Evolutionary conservation across 768 basidiomycete species (phyloP), one percentile per base, ranked within the genome.

Genomic region (Termitomyces sp.): DNA sequence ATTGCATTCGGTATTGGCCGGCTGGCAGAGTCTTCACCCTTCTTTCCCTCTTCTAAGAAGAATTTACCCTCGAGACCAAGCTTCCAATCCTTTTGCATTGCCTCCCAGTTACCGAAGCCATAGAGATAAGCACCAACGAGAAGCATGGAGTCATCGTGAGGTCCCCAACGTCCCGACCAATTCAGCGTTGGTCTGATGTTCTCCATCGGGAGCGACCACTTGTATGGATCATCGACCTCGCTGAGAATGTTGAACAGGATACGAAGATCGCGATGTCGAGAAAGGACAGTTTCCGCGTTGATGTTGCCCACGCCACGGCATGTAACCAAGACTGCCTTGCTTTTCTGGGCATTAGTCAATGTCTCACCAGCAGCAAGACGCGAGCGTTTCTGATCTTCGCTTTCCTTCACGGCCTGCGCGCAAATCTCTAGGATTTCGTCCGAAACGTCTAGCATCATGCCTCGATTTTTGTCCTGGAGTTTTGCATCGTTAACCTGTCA

Each of bases 11-110:
- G 97, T 65, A 96, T 96, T 9, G 92, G 92, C 67, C 92, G 84
- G 63, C 83, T 90, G 16, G 90, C 80, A 39, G 87, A 74, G 65
- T 95, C 91, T 75, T 93, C 90, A 33, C 87, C 89, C 73, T 97
- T 96, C 78, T 98, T 98, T 65, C 90, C 92, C 71, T 98, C 95
- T 69, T 98, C 97, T 52, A 99, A 80, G 85, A 98, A 98, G 77
- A 99, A 96, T 70, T 98, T 98, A 71, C 89, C 93, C 1, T 86
- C 82, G 14, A 99, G 80, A 2, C 86, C 85, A 13, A 99, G 85
- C 59, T 84, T 84, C 13, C 84, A 71, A 69, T 99, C 97, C 74
- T 95, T 92, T 56, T 86, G 84, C 81, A 98, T 98, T 26, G 83
- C 82, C 68, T 98, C 97, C 97, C 97, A 99, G 67, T 90, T 92